Base-by-base conservation (phyloP, 2,329 filamentous ascomycete species). In the Alternaria atra region DNA sequence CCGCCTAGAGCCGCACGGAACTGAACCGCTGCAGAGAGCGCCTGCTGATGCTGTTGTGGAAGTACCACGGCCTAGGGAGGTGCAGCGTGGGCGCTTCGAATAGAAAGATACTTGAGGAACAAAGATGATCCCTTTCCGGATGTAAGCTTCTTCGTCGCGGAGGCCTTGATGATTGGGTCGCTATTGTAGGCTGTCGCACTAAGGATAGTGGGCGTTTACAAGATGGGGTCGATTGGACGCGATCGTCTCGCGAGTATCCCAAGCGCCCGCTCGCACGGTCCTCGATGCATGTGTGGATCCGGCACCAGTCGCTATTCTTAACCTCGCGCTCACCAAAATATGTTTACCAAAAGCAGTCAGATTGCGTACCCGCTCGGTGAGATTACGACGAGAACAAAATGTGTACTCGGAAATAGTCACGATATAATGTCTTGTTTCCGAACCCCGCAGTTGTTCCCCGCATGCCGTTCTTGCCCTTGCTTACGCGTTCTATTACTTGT, bases 21-120 rank as follows among this genome's bases (percentile, higher is more conserved):
- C 47, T 51, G 60, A 58, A 61, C 61, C 44, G 69, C 62, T 65
- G 65, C 42, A 39, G 40, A 56, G 52, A 63, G 72, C 74, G 75
- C 70, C 68, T 70, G 74, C 73, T 75, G 73, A 73, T 70, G 69
- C 69, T 57, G 58, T 56, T 60, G 52, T 60, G 62, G 60, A 54
- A 60, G 58, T 63, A 63, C 52, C 50, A 60, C 58, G 61, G 52
- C 63, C 51, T 52, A 58, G 66, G 66, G 62, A 57, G 63, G 69
- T 48, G 60, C 64, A 63, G 66, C 60, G 64, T 65, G 39, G 67
- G 75, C 76, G 75, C 72, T 75, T 77, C 58, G 63, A 63, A 60
- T 58, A 50, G 48, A 51, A 55, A 64, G 56, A 56, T 57, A 53
- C 52, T 37, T 47, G 43, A 43, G 70, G 69, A 66, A 64, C 52